Base-by-base conservation (phyloP, 2,329 filamentous ascomycete genomes). In the Leptographium procerum region DNA sequence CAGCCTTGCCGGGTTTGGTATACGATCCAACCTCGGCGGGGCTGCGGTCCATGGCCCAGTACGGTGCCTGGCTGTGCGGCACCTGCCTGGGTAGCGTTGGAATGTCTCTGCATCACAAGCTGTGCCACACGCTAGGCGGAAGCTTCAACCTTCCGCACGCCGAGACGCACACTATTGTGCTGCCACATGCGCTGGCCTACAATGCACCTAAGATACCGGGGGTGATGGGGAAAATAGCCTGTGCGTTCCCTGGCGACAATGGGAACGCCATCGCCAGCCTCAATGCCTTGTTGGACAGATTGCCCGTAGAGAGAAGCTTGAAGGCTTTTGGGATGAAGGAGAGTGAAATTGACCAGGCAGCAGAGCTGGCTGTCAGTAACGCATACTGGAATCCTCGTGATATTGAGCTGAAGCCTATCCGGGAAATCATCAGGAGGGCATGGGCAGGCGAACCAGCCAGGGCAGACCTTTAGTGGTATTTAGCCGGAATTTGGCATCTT, bases 31-130 rank as follows among this genome's bases (percentile, higher is more conserved):
- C 73, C 8, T 5, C 28, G 3, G 28, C 14, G 1, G 31, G 48
- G 11, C 80, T 81, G 3, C 76, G 82, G 2, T 75, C 74, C 3
- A 68, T 68, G 3, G 82, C 82, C 16, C 75, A 81, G 1, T 85
- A 85, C 64, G 84, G 83, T 26, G 83, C 84, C 43, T 86, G 82
- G 81, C 77, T 86, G 1, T 86, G 82, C 63, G 82, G 82, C 34
- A 77, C 74, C 28, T 84, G 80, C 63, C 73, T 86, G 1, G 83
- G 82, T 7, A 78, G 72, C 59, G 79, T 82, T 2, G 77, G 77
- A 57, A 86, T 86, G 81, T 77, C 81, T 2, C 75, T 87, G 16
- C 84, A 87, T 65, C 84, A 87, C 69, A 87, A 87, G 66, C 75
- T 87, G 2, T 86, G 83, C 69, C 84, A 87, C 65, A 81, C 80